These are phyloP conservation scores for Cladorrhinum sp. DNA, from an alignment of 2,329 filamentous ascomycete genomes.

Conservation along the genomic window DNA sequence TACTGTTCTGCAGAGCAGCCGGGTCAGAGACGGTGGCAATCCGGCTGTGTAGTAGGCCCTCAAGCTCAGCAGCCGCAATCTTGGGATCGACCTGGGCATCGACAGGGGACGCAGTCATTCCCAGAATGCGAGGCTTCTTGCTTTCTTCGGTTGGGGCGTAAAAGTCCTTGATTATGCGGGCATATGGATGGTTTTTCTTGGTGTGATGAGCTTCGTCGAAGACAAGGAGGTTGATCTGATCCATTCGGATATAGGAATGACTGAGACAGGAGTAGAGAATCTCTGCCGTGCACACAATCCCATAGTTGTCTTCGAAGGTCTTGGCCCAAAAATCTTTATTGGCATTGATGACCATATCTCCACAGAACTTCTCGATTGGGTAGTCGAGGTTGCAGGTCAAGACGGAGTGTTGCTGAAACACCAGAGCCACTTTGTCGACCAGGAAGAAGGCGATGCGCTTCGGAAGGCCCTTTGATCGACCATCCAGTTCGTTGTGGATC, in stretches of 20 bases:
- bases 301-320: slow-evolving; percentile 63
- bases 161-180: slow-evolving; percentile 83
- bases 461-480: slow-evolving; percentile 56
- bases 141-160: slow-evolving; percentile 55
- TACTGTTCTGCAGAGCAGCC: slow-evolving; percentile 54
- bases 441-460: slow-evolving; percentile 80
- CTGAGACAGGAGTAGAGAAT: slow-evolving; percentile 76
- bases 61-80: slow-evolving; percentile 68
- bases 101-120: slow-evolving; percentile 95
- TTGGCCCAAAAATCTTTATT: slow-evolving; percentile 50
- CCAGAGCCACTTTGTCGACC: slow-evolving; percentile 84
- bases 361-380: slow-evolving; percentile 70
- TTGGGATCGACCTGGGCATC: slow-evolving; percentile 74
- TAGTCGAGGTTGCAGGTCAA: slow-evolving; percentile 78
- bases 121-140: slow-evolving; percentile 73
- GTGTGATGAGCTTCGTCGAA: slow-evolving; percentile 97
- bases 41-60: slow-evolving; percentile 71
- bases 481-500: slow-evolving; percentile 73
- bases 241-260: slow-evolving; percentile 75
- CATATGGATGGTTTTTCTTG: slow-evolving; percentile 90
- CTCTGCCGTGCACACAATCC: slow-evolving; percentile 89
- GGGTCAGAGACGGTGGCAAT: slow-evolving; percentile 70
- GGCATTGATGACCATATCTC: slow-evolving; percentile 54
- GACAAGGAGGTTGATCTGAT: slow-evolving; percentile 81
- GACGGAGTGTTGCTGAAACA: slow-evolving; percentile 84